A percentile compares a stretch with the other conserved stretches of the same genome.
These are phyloP conservation scores for Tulasnella calospora DNA, from an alignment of 768 basidiomycete genomes.

Conservation along the genomic window DNA sequence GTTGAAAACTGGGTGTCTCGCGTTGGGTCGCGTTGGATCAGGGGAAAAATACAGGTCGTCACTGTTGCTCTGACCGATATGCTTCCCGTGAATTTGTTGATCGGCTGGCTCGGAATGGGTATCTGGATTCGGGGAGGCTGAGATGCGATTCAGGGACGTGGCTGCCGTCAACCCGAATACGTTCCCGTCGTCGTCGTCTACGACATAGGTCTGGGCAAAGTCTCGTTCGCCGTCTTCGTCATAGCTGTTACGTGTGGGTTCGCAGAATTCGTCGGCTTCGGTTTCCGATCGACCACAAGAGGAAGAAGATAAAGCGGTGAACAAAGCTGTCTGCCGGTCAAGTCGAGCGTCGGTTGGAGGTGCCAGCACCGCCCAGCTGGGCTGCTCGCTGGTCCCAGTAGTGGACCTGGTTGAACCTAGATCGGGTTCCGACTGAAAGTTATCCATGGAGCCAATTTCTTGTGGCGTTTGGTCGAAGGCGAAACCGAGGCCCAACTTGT, in stretches of 20 bases:
- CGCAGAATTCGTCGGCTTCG: neutral
- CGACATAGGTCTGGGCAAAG: neutral
- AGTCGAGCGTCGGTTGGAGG: neutral
- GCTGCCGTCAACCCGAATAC: neutral
- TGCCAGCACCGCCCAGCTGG: neutral
- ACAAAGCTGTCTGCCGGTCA: neutral
- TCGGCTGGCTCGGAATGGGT: neutral
- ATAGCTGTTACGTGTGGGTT: neutral
- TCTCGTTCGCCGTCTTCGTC: neutral
- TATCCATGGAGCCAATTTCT: neutral
- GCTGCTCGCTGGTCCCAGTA: neutral
- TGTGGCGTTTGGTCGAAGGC: neutral
- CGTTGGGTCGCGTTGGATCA: neutral
- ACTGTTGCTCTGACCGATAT: constrained; percentile 5
- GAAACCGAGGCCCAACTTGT: constrained; percentile 12
- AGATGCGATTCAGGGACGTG: neutral
- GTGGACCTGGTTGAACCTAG: too few species aligned
- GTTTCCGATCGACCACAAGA: neutral
- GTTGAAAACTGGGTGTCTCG: neutral
- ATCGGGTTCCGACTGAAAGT: neutral
- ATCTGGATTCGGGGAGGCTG: neutral
- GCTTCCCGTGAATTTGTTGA: neutral
- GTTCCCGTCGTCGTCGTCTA: neutral
- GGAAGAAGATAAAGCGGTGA: neutral
- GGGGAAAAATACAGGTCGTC: neutral